Base-by-base conservation (phyloP, 78 protist genomes). In the Emiliania huxleyi region DNA sequence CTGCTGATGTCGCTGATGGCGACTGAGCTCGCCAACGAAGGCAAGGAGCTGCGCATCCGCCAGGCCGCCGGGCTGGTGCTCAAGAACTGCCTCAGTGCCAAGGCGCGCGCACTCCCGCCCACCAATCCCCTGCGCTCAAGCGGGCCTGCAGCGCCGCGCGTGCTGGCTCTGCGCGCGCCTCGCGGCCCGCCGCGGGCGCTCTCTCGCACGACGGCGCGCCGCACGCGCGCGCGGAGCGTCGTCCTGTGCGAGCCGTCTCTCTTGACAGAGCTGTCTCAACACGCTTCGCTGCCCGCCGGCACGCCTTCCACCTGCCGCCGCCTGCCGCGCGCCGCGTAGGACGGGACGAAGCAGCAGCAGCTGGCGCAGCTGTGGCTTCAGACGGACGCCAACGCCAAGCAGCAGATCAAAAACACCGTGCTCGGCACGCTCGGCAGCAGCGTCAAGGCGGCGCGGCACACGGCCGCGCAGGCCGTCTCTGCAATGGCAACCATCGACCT, bases 401-500 rank as follows among this genome's bases (percentile, higher is more conserved):
- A 5, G 25, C 71, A 85, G 42, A 43, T 95, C 52, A 93, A 94
- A 69, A 2, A 0, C 26, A 11, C 21, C 69, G 55, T 79, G 38
- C 40, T 89, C 37, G 12, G 19, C 12, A 69, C 96, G 19, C 93
- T 96, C 21, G 75, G 22, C 8, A 79, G 93, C 18, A 19, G 90
- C 8, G 49, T 3, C 37, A 2, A 12, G 42, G 25, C 3, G 0
- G 96, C 87, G 77, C 92, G 97, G 11, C 40, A 69, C 43, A 44
- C 93, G 5, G 77, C 95, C 0, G 97, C 97, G 48, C 91, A 88
- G 33, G 95, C 91, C 19, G 90, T 97, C 1, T 88, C 97, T 33
- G 87, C 87, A 38, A 92, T 98, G 5, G 98, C 97, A 2, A n/a
- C 91, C 40, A 89, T 97, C 12, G 99, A 98, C 69, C 55, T 97